Conservation (phyloP, 768 basidiomycete species). For the Suillus fuscotomentosus region DNA sequence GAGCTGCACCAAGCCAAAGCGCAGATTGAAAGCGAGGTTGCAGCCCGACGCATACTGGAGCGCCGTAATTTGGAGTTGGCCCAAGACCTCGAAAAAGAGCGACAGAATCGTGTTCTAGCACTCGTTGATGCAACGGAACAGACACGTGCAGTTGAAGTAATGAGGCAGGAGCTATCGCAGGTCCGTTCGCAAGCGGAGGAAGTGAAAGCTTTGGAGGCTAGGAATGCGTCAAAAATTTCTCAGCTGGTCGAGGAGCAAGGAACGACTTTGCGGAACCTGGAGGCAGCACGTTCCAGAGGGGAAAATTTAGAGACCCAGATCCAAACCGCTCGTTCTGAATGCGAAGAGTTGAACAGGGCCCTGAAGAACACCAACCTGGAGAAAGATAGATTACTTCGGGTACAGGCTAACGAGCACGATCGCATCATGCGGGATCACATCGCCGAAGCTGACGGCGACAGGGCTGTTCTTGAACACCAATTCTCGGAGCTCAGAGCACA, state of each 20-base stretch:
- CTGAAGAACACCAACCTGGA: conserved; percentile 68
- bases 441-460: conserved; percentile 91
- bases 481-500: conserved; percentile 69
- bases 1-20: conserved; percentile 62
- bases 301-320: conserved; percentile 79
- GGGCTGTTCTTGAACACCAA: conserved; percentile 89
- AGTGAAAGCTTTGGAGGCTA: conserved; percentile 62
- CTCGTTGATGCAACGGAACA: conserved; percentile 71
- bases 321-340: conserved; percentile 65
- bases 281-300: conserved; percentile 71
- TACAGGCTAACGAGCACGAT: conserved; percentile 70
- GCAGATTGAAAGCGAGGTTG: conserved; percentile 62
- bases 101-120: conserved; percentile 52
- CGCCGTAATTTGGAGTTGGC: conserved; percentile 58
- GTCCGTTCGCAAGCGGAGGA: conserved; percentile 64
- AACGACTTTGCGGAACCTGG: conserved; percentile 64
- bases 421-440: conserved; percentile 79
- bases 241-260: conserved; percentile 75
- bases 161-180: conserved; percentile 63
- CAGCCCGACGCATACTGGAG: conserved; percentile 62
- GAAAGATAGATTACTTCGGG: conserved; percentile 73
- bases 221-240: conserved; percentile 61
- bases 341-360: conserved; percentile 61
- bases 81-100: conserved; percentile 54
- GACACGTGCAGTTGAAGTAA: conserved; percentile 52